A percentile compares a stretch with the other conserved stretches of the same genome.
phyloP scores from a whole-genome alignment of 2,329 filamentous ascomycete genomes.

The Cladophialophora bantiana region DNA sequence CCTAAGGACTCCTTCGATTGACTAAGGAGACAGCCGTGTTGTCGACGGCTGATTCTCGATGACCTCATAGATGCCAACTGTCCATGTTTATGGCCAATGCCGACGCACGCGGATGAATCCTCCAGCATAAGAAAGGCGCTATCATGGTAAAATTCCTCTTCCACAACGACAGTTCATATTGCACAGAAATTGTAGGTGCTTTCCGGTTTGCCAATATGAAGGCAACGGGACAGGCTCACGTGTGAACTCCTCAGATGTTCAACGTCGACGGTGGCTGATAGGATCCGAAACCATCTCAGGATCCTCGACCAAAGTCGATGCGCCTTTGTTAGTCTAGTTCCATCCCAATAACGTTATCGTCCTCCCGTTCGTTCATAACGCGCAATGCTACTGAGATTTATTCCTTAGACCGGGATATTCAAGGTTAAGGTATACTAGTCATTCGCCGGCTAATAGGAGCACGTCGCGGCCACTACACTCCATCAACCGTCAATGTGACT shows the following conservation, averaged over 20 bases:
- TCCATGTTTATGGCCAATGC: neutral
- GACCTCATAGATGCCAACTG: neutral
- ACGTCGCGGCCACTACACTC: neutral
- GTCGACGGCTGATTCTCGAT: neutral
- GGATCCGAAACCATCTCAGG: neutral
- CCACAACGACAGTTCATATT: neutral
- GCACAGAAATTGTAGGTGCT: neutral
- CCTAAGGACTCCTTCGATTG: neutral
- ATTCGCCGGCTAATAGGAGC: neutral
- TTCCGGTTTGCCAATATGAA: neutral
- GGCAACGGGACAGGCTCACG: neutral
- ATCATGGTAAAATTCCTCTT: neutral
- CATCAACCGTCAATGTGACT: neutral
- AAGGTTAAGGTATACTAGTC: neutral
- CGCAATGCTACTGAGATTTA: neutral
- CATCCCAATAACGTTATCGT: neutral
- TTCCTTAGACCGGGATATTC: neutral
- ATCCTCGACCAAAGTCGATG: neutral
- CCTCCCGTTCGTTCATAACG: neutral
- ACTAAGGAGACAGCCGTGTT: neutral
- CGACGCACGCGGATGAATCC: neutral
- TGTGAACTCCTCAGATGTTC: neutral
- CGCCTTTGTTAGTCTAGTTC: neutral
- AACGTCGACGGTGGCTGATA: neutral
- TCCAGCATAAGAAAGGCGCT: neutral